A percentile compares a stretch with the other conserved stretches of the same genome.
These are phyloP conservation scores for Diatrype stigma DNA, from an alignment of 2,329 filamentous ascomycete genomes.

Conservation along the genomic window DNA sequence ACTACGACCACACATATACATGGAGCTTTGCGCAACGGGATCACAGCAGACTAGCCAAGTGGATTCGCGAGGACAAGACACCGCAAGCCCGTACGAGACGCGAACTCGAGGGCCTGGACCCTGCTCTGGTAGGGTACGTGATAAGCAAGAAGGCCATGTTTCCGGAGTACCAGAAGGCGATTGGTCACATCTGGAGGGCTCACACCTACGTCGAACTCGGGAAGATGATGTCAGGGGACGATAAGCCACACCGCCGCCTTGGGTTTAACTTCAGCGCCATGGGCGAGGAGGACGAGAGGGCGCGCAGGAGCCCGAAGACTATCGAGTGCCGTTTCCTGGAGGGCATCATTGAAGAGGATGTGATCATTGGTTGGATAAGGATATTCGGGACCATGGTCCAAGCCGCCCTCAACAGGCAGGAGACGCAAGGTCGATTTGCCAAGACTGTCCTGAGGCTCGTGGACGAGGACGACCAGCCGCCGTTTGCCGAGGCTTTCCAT, in stretches of 20 bases:
- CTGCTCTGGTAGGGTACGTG: not conserved
- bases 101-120: slow-evolving; percentile 4
- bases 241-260: slow-evolving; percentile 30
- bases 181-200: slow-evolving; percentile 27
- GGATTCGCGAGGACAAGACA: slow-evolving; percentile 1
- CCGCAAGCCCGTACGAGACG: not conserved
- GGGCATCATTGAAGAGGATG: slow-evolving; percentile 23
- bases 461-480: not conserved
- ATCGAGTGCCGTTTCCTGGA: slow-evolving; percentile 38
- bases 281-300: slow-evolving; percentile 31
- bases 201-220: slow-evolving; percentile 28
- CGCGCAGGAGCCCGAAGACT: slow-evolving; percentile 29
- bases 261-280: slow-evolving; percentile 39
- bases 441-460: not conserved
- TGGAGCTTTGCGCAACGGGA: slow-evolving; percentile 31
- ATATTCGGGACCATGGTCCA: slow-evolving; percentile 29
- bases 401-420: slow-evolving; percentile 13
- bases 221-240: slow-evolving; percentile 30
- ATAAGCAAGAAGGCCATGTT: not conserved
- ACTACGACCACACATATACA: slow-evolving; percentile 33
- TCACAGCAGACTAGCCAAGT: slow-evolving; percentile 28
- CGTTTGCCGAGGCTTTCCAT: not conserved
- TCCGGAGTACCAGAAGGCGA: slow-evolving; percentile 13
- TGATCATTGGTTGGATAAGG: slow-evolving; percentile 31
- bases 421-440: slow-evolving; percentile 1